Conservation (phyloP, 2,329 filamentous ascomycete genomes). For the Zopfia rhizophila region DNA sequence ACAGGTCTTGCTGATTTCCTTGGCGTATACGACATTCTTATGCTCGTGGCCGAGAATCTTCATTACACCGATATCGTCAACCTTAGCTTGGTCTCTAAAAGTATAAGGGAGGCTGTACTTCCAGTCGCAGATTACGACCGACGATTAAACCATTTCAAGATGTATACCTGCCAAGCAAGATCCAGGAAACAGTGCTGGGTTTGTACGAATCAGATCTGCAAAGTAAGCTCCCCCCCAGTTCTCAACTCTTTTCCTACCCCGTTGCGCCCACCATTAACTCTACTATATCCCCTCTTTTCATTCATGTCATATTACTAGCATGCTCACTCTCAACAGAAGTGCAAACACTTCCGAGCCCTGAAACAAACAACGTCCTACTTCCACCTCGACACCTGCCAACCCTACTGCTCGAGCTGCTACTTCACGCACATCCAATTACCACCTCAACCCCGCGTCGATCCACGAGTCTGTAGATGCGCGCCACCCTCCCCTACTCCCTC, state of each 20-base stretch:
- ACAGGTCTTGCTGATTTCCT: constrained; percentile 36
- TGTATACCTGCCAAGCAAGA: constrained; percentile 30
- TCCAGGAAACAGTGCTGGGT: constrained; percentile 31
- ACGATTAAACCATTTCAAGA: constrained; percentile 27
- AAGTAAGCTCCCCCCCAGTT: constrained; percentile 10
- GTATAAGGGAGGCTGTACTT: constrained; percentile 34
- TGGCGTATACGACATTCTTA: constrained; percentile 42
- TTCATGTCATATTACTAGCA: neutral
- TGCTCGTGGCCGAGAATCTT: constrained; percentile 35
- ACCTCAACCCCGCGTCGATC: neutral
- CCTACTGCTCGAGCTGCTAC: constrained; percentile 39
- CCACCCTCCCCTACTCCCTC: constrained; percentile 14
- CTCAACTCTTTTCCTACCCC: neutral
- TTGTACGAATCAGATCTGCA: constrained; percentile 35
- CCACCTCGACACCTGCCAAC: constrained; percentile 33
- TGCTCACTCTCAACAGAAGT: constrained; percentile 16
- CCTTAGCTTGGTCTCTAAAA: constrained; percentile 36
- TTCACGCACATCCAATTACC: constrained; percentile 6
- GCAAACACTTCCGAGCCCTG: constrained; percentile 16
- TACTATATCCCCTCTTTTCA: too few species aligned
- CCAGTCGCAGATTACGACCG: constrained; percentile 28
- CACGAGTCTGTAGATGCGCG: constrained; percentile 25
- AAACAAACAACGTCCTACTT: constrained; percentile 18
- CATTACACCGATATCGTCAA: constrained; percentile 39
- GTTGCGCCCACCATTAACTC: neutral